Evolutionary conservation across 2,329 filamentous ascomycete genomes (phyloP), one percentile per base, ranked within the genome.

Genomic region (Pseudogymnoascus sp.): DNA sequence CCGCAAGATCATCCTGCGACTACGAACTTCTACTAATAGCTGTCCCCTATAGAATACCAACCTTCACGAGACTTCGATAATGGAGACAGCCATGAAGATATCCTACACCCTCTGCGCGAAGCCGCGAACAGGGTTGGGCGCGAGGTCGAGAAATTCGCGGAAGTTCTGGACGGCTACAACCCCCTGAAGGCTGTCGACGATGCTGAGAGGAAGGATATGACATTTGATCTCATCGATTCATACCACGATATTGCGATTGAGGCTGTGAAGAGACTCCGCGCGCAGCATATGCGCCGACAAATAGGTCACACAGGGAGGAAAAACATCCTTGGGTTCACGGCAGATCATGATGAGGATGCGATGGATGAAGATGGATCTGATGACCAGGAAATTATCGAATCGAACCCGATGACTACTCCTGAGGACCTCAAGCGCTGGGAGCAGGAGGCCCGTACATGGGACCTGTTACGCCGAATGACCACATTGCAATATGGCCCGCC

Each of bases 371-470:
- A 39, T 8, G 18, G 34, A 39, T 57, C 47, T n/a, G 39, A 42
- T 18, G 39, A 42, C 39, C 39, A 42, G 39, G 47, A 26, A n/a
- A 8, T n/a, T 5, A 26, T 62, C 8, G 66, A 70, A 66, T 61
- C 67, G 65, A 54, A 68, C 68, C 64, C 68, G 60, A 72, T 67
- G 71, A 72, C 76, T 34, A 76, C 74, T 47, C 71, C 80, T 18
- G 73, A 80, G 62, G 81, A 84, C 66, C 72, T 88, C 11, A 80
- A 82, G 71, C 83, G 85, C 63, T 88, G 91, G 81, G 86, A 96
- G 74, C 83, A 89, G 67, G 95, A 99, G 75, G 85, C 87, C 42
- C 91, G 96, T 70, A 95, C 92, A 0, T 99, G 95, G 95, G 87
- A 96, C 71, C 80, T 97, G 29, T 78, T 97, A 64, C 83, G 86